Percentiles rank a stretch among this genome's conserved stretches.
phyloP scores from a whole-genome alignment of 1,284 basidiomycete genomes.

The Stygiomarasmius scandens region DNA sequence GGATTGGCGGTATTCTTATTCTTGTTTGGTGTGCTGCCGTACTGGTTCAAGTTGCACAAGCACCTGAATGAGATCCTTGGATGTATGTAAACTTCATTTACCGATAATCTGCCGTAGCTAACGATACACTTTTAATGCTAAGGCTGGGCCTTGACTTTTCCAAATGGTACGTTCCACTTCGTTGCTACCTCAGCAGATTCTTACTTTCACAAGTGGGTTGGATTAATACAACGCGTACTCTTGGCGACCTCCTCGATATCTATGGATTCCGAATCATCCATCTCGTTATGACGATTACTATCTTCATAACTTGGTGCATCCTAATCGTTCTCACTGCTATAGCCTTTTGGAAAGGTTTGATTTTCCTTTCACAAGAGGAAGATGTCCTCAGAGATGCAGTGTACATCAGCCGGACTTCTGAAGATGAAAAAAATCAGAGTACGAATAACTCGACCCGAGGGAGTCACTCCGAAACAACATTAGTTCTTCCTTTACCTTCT shows the following conservation, averaged over 20 bases:
- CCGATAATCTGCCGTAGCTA: too few relatives aligned
- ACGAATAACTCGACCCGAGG: too few relatives aligned
- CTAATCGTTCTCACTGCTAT: constrained; percentile 43
- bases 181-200: not conserved
- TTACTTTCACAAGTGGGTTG: constrained; percentile 36
- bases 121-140: not conserved
- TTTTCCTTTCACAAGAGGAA: constrained; percentile 47
- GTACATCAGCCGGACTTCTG: too few relatives aligned
- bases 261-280: constrained; percentile 42
- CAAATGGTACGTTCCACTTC: constrained; percentile 38
- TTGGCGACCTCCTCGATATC: constrained; percentile 45
- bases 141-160: constrained; percentile 54
- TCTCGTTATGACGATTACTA: constrained; percentile 39
- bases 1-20: constrained; percentile 53
- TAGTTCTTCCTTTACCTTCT: too few relatives aligned
- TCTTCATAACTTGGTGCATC: constrained; percentile 42
- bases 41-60: constrained; percentile 54
- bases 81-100: constrained; percentile 32
- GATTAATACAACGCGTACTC: constrained; percentile 43
- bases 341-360: constrained; percentile 46
- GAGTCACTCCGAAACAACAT: too few relatives aligned
- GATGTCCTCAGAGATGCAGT: constrained; percentile 43
- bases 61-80: constrained; percentile 51
- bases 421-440: too few relatives aligned
- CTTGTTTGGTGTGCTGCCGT: constrained; percentile 46